phyloP scores from a whole-genome alignment of 257 asterid genomes.

The Solanum medicagineum region DNA sequence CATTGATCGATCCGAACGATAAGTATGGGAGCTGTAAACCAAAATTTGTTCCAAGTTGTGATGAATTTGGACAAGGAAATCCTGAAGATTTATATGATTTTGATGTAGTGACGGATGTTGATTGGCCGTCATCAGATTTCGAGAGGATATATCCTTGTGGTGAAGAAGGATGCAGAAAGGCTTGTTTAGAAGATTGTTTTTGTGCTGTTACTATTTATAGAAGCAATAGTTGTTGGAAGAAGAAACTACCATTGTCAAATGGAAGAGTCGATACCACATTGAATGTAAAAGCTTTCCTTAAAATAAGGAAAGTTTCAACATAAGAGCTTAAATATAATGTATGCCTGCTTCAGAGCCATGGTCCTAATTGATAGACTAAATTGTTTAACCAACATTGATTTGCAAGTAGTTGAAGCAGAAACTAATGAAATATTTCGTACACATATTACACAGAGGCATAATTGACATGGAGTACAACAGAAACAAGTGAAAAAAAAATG shows the following conservation, averaged over 20 bases:
- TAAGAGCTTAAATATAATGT: not conserved
- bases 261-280: slow-evolving; percentile 20
- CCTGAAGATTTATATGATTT: slow-evolving; percentile 6
- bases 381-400: not conserved
- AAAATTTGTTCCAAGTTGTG: slow-evolving; percentile 21
- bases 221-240: slow-evolving; percentile 47
- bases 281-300: slow-evolving; percentile 27
- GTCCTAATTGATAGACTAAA: not conserved
- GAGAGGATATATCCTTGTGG: slow-evolving; percentile 7
- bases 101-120: slow-evolving; percentile 2
- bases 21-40: slow-evolving; percentile 28
- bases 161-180: slow-evolving; percentile 10
- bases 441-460: not conserved
- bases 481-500: not conserved
- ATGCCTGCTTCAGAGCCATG: not conserved
- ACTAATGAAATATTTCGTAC: not conserved
- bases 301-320: slow-evolving; percentile 1
- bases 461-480: not conserved
- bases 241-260: slow-evolving; percentile 55
- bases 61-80: not conserved
- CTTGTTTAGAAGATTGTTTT: slow-evolving; percentile 46
- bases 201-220: slow-evolving; percentile 38
- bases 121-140: slow-evolving; percentile 36
- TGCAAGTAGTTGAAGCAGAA: not conserved
- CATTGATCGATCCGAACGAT: slow-evolving; percentile 22